Conservation (phyloP, 2,329 filamentous ascomycete species). For the Balansia obtecta region DNA sequence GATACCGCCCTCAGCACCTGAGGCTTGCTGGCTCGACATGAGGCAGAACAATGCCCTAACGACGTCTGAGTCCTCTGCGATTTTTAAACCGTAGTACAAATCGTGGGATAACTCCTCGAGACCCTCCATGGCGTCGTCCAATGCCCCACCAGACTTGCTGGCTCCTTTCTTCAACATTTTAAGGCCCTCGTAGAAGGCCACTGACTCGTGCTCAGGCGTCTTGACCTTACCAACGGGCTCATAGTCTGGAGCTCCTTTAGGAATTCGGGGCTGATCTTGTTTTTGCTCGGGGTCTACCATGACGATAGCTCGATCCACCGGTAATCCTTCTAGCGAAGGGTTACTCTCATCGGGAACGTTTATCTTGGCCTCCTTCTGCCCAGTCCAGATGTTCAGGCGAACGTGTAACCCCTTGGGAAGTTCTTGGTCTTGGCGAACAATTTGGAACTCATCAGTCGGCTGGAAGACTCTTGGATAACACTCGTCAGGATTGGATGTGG, state of each 20-base stretch:
- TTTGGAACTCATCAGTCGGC: conserved; percentile 52
- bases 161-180: conserved; percentile 34
- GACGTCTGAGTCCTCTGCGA: conserved; percentile 42
- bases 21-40: conserved; percentile 23
- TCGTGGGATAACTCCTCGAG: conserved; percentile 56
- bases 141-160: conserved; percentile 17
- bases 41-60: conserved; percentile 45
- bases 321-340: conserved; percentile 34
- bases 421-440: conserved; percentile 51
- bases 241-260: conserved; percentile 41
- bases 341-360: conserved; percentile 43
- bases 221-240: conserved; percentile 45
- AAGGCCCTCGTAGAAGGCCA: conserved; percentile 29
- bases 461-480: conserved; percentile 56
- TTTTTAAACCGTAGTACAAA: conserved; percentile 55
- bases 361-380: conserved; percentile 52
- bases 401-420: conserved; percentile 54
- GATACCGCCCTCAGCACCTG: conserved; percentile 14
- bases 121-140: conserved; percentile 40
- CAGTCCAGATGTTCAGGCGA: conserved; percentile 51
- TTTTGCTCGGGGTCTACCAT: conserved; percentile 35
- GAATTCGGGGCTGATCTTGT: conserved; percentile 22
- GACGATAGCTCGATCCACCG: conserved; percentile 39
- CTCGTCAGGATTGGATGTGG: conserved; percentile 43
- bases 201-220: conserved; percentile 26